Percentiles rank a stretch among this genome's conserved stretches.
phyloP scores from a whole-genome alignment of 23 red algal genomes.

The Chondrus crispus region DNA sequence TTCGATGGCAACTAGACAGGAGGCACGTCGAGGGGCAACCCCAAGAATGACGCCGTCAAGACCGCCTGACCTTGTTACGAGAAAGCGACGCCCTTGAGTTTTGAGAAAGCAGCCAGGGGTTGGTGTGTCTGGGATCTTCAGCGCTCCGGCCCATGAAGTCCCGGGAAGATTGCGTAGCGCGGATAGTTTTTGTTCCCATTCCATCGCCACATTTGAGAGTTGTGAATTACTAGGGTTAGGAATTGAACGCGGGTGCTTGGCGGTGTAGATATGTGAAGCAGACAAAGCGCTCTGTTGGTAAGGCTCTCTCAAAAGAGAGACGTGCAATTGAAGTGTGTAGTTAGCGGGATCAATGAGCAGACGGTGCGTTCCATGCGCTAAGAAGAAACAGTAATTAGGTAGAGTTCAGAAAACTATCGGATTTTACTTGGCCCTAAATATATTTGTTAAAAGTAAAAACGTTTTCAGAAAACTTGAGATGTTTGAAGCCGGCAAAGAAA shows the following conservation, averaged over 20 bases:
- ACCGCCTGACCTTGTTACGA: constrained; percentile 23
- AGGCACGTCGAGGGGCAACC: constrained; percentile 33
- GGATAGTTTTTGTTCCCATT: constrained; percentile 24
- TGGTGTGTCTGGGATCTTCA: not conserved
- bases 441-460: no score
- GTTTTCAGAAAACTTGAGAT: no score
- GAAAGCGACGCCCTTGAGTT: not conserved
- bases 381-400: no score
- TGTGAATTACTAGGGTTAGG: not conserved
- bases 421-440: no score
- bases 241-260: not conserved
- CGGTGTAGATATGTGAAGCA: not conserved
- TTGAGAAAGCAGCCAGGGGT: not conserved
- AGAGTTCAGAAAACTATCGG: no score
- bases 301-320: not conserved
- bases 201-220: not conserved
- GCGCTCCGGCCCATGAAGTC: not conserved
- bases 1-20: constrained; percentile 11
- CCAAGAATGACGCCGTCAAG: constrained; percentile 46
- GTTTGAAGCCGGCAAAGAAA: no score
- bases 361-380: not conserved
- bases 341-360: not conserved
- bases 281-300: not conserved
- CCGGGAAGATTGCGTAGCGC: constrained; percentile 17
- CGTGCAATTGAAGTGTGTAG: not conserved